Evolutionary conservation across 768 basidiomycete genomes (phyloP).

Genomic region (Pleurotus djamor): DNA sequence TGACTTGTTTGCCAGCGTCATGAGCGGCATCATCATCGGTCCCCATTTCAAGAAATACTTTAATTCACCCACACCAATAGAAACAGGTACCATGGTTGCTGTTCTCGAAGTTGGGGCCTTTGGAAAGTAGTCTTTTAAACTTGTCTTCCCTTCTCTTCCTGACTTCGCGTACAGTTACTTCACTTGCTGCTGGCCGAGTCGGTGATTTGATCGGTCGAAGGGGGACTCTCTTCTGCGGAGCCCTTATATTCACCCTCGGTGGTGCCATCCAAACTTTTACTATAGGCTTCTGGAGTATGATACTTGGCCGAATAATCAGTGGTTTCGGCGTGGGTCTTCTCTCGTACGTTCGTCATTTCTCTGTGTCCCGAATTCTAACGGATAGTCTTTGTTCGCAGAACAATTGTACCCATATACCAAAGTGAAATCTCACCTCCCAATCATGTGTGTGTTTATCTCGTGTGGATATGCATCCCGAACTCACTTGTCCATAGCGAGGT

Average conservation of each 20-base stretch:
- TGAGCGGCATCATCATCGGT: slow-evolving; percentile 90
- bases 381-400: slow-evolving; percentile 41
- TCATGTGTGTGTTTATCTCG: slow-evolving; percentile 50
- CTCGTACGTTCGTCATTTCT: slow-evolving; percentile 41
- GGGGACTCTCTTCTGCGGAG: slow-evolving; percentile 82
- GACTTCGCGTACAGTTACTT: slow-evolving; percentile 59
- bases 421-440: slow-evolving; percentile 94
- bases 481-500: slow-evolving; percentile 58
- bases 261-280: slow-evolving; percentile 87
- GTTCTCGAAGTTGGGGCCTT: slow-evolving; percentile 92
- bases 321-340: slow-evolving; percentile 90
- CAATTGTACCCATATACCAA: slow-evolving; percentile 95
- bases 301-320: slow-evolving; percentile 77
- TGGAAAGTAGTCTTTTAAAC: slow-evolving; percentile 41
- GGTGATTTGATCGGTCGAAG: slow-evolving; percentile 86
- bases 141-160: neutral
- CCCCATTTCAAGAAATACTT: slow-evolving; percentile 84
- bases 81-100: slow-evolving; percentile 95
- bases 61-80: slow-evolving; percentile 67
- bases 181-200: slow-evolving; percentile 83
- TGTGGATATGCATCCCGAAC: neutral
- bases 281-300: slow-evolving; percentile 75
- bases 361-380: neutral
- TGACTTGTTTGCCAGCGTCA: slow-evolving; percentile 50
- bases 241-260: slow-evolving; percentile 81